Conservation (phyloP, 2,329 filamentous ascomycete species). For the Stemphylium beticola region DNA sequence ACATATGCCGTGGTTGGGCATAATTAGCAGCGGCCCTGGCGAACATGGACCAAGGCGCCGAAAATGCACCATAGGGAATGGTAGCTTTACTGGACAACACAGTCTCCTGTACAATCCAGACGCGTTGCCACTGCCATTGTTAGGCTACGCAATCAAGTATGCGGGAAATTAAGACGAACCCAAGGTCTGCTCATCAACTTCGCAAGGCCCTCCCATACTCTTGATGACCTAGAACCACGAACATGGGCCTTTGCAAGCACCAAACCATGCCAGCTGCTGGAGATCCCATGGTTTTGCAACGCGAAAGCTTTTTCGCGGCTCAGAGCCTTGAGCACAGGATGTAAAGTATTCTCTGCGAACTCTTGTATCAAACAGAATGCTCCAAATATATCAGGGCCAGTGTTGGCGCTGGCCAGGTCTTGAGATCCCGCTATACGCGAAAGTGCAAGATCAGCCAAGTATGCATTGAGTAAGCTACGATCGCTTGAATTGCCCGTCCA, state of each 20-base stretch:
- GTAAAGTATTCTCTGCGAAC: slow-evolving; percentile 14
- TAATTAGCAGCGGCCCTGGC: slow-evolving; percentile 22
- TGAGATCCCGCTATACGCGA: background rate
- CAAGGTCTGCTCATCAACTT: slow-evolving; percentile 19
- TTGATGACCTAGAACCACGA: slow-evolving; percentile 11
- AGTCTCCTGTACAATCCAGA: slow-evolving; percentile 34
- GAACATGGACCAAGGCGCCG: slow-evolving; percentile 31
- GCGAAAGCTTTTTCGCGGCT: slow-evolving; percentile 6
- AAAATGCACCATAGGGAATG: slow-evolving; percentile 23
- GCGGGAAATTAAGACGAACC: slow-evolving; percentile 4
- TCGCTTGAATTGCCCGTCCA: slow-evolving; percentile 6
- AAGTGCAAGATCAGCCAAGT: background rate
- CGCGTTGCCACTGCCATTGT: slow-evolving; percentile 23
- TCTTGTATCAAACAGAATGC: slow-evolving; percentile 27
- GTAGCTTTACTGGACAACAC: slow-evolving; percentile 26
- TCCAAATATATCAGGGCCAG: slow-evolving; percentile 22
- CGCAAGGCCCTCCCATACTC: slow-evolving; percentile 21
- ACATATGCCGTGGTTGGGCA: slow-evolving; percentile 16
- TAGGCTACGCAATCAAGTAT: background rate
- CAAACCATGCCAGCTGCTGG: slow-evolving; percentile 9
- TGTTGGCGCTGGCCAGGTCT: background rate
- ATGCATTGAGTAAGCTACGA: background rate
- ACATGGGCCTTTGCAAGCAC: slow-evolving; percentile 3
- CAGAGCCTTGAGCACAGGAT: slow-evolving; percentile 6
- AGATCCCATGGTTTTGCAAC: background rate